Conservation (phyloP, 768 basidiomycete genomes). For the Chalciporus pseudorubinellus region DNA sequence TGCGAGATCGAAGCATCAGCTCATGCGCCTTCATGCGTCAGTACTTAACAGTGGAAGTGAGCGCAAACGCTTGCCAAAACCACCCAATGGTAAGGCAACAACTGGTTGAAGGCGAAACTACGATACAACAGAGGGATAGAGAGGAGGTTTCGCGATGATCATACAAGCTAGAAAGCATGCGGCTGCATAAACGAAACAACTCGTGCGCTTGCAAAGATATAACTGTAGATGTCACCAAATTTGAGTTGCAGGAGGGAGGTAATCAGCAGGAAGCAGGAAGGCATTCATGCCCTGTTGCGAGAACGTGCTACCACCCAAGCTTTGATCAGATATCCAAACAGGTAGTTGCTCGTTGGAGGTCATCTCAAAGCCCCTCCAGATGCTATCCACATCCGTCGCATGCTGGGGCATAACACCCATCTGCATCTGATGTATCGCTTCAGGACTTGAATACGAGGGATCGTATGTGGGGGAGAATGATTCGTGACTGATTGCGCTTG, state of each 20-base stretch:
- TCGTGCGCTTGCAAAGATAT: slow-evolving; percentile 5
- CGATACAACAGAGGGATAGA: slow-evolving; percentile 15
- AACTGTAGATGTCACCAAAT: slow-evolving; percentile 56
- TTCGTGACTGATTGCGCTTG: slow-evolving; percentile 41
- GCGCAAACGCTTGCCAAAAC: neutral
- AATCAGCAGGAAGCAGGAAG: slow-evolving; percentile 75
- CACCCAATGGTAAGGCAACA: neutral
- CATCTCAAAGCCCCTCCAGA: slow-evolving; percentile 74
- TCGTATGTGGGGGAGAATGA: slow-evolving; percentile 61
- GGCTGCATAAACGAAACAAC: slow-evolving; percentile 15
- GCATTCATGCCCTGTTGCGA: slow-evolving; percentile 84
- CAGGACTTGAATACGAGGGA: slow-evolving; percentile 35
- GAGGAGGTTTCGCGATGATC: slow-evolving; percentile 16
- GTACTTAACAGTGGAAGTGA: neutral
- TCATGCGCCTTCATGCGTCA: too few species aligned
- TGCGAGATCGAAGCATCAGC: too few species aligned
- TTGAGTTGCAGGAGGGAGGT: slow-evolving; percentile 66
- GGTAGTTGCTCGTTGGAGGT: slow-evolving; percentile 74
- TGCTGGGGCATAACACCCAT: slow-evolving; percentile 28
- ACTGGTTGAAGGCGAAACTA: slow-evolving; percentile 5
- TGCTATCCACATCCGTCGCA: slow-evolving; percentile 51
- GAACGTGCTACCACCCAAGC: slow-evolving; percentile 70
- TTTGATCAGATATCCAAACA: slow-evolving; percentile 85
- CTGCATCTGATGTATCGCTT: slow-evolving; percentile 31
- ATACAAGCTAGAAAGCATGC: slow-evolving; percentile 26